Evolutionary conservation across 1,284 basidiomycete genomes (phyloP), one percentile per base, ranked within the genome.

Genomic region (Gyrodon tennesseensis): DNA sequence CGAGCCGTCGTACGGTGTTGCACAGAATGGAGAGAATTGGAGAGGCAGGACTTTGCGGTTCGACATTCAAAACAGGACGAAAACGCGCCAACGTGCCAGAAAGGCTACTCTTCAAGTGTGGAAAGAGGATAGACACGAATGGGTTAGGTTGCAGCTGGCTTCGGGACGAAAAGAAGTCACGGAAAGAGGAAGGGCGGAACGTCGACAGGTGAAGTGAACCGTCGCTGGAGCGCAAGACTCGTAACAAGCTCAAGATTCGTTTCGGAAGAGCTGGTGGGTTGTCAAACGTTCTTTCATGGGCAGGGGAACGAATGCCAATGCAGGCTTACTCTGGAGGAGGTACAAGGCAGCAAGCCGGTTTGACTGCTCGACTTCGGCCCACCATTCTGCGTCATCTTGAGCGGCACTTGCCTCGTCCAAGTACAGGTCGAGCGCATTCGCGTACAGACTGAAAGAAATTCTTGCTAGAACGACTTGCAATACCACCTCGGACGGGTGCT

Each of bases 311-410:
- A n/a, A 78, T 82, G 65, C 8, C 16, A 34, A 2, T 19, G 55
- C 7, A 29, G 18, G 39, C 72, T 57, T 71, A 91, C 90, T 90
- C 79, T 90, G 87, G 7, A 91, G 65, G 37, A 91, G 77, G 73
- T 88, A 89, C 73, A 81, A 79, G 18, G 80, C 80, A 13, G 85
- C 77, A 43, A 78, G 82, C 56, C 73, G 66, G 46, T 76, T 73
- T 2, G 89, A 90, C 43, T 84, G 80, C 65, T 84, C 86, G 54
- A 89, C 73, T 58, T 88, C 85, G 25, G 81, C 79, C 90, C 91
- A 92, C 89, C 89, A 92, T 62, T 91, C 86, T 16, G 87, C 84
- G 69, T 91, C 90, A 9, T 80, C 77, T 70, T 92, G 90, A 12
- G 84, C 83, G 51, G 85, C 75, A 18, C 82, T 81, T 7, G 90